A percentile compares a stretch with the other conserved stretches of the same genome.
phyloP scores from a whole-genome alignment of 2,329 filamentous ascomycete genomes.

The Xylariaceae sp. region DNA sequence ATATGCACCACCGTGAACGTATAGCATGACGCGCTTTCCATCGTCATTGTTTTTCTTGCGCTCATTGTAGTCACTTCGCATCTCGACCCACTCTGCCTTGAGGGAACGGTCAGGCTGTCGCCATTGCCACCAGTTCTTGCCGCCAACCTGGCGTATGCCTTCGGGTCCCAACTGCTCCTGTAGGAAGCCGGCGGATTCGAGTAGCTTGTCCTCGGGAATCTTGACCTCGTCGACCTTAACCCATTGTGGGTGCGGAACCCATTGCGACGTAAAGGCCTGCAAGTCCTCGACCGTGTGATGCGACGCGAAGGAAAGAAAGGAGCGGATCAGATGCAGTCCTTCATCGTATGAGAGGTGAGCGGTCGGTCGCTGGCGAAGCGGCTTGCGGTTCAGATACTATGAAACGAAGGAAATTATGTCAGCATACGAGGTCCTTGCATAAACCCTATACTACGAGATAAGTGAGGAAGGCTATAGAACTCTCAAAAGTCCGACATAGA shows the following conservation, averaged over 20 bases:
- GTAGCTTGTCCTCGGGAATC: constrained; percentile 61
- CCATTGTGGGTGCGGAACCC: constrained; percentile 87
- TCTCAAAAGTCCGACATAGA: too few relatives aligned
- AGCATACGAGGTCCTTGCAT: constrained; percentile 7
- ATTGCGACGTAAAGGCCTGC: constrained; percentile 86
- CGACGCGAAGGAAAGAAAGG: constrained; percentile 80
- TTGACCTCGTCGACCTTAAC: constrained; percentile 69
- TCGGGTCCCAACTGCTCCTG: constrained; percentile 71
- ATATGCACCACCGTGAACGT: constrained; percentile 91
- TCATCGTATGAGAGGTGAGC: constrained; percentile 93
- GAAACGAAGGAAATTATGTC: constrained; percentile 8
- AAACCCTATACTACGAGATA: constrained; percentile 1
- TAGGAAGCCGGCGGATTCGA: constrained; percentile 62
- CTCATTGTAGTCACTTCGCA: constrained; percentile 75
- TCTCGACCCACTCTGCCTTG: constrained; percentile 93
- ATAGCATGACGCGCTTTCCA: constrained; percentile 78
- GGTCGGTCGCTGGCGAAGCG: constrained; percentile 73
- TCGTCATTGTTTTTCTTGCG: constrained; percentile 58
- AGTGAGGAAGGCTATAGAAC: not conserved
- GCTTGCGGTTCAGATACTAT: constrained; percentile 78
- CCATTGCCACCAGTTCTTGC: constrained; percentile 88
- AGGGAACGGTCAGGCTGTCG: constrained; percentile 61
- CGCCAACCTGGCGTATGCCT: constrained; percentile 73
- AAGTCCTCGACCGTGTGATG: constrained; percentile 90
- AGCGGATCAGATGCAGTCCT: constrained; percentile 79